Percentiles rank a stretch among this genome's conserved stretches.
Evolutionary conservation across 257 asterid species (phyloP).

Genomic region (Primulina tabacum): DNA sequence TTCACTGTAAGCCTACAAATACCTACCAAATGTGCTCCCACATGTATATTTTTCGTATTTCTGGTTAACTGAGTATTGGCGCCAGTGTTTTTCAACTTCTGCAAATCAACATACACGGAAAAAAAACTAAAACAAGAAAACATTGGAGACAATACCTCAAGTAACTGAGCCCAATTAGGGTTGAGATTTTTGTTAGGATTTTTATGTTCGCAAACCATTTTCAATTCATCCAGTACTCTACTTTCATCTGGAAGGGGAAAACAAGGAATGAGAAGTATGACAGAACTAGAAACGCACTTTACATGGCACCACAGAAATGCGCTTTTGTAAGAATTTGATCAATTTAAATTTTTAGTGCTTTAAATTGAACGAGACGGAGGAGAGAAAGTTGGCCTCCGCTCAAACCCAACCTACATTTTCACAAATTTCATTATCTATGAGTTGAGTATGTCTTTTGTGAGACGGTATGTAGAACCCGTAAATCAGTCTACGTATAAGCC

Average conservation of each 20-base stretch:
- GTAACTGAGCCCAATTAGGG: slow-evolving; percentile 94
- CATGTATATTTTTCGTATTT: slow-evolving; percentile 14
- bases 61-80: slow-evolving; percentile 39
- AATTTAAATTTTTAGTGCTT: too few relatives aligned
- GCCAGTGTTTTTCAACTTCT: slow-evolving; percentile 65
- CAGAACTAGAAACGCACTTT: background rate
- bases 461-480: too few relatives aligned
- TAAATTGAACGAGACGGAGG: too few relatives aligned
- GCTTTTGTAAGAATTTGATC: too few relatives aligned
- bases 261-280: background rate
- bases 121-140: slow-evolving; percentile 6
- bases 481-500: too few relatives aligned
- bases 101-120: slow-evolving; percentile 27
- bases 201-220: slow-evolving; percentile 43
- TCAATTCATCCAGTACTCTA: slow-evolving; percentile 15
- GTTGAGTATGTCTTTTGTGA: too few relatives aligned
- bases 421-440: too few relatives aligned
- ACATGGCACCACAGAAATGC: too few relatives aligned
- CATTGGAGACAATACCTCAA: slow-evolving; percentile 38
- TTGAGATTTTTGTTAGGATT: slow-evolving; percentile 64
- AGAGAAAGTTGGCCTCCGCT: too few relatives aligned
- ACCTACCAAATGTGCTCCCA: slow-evolving; percentile 46
- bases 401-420: too few relatives aligned
- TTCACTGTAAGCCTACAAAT: background rate
- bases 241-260: slow-evolving; percentile 7